phyloP scores from a whole-genome alignment of 2,329 filamentous ascomycete genomes.

The Pestalotiopsis sp. region DNA sequence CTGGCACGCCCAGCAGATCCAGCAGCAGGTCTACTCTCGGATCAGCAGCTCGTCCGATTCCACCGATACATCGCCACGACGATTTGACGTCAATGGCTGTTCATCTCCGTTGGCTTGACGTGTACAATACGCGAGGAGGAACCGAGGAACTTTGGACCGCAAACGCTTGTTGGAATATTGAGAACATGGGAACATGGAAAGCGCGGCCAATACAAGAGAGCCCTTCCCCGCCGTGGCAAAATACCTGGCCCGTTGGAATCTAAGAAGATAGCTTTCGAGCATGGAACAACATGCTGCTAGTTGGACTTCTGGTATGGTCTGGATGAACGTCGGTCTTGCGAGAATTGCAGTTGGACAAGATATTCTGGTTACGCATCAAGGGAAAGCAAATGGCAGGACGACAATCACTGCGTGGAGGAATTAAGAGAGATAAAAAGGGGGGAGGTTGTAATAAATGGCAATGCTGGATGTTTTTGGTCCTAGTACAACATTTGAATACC shows the following conservation, averaged over 20 bases:
- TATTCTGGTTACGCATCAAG: not conserved
- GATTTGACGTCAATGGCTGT: not conserved
- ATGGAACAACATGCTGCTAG: not conserved
- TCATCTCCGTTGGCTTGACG: not conserved
- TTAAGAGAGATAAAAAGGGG: not conserved
- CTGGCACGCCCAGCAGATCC: conserved; percentile 8
- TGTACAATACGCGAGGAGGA: not conserved
- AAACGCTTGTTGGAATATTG: not conserved
- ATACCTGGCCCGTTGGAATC: not conserved
- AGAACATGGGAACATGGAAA: not conserved
- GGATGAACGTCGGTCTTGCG: not conserved
- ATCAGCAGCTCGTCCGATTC: not conserved
- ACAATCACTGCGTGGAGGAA: not conserved
- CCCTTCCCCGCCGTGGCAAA: not conserved
- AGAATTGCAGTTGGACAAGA: not conserved
- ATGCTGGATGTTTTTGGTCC: no score
- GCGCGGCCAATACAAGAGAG: not conserved
- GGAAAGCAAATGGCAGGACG: not conserved
- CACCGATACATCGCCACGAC: not conserved
- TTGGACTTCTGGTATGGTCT: not conserved
- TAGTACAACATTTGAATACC: no score
- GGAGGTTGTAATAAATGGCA: not conserved
- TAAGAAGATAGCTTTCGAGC: not conserved
- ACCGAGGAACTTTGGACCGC: not conserved
- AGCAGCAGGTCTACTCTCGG: not conserved